These are phyloP conservation scores for Rhododendron simsii DNA, from an alignment of 148 eudicot genomes.

Conservation along the genomic window DNA sequence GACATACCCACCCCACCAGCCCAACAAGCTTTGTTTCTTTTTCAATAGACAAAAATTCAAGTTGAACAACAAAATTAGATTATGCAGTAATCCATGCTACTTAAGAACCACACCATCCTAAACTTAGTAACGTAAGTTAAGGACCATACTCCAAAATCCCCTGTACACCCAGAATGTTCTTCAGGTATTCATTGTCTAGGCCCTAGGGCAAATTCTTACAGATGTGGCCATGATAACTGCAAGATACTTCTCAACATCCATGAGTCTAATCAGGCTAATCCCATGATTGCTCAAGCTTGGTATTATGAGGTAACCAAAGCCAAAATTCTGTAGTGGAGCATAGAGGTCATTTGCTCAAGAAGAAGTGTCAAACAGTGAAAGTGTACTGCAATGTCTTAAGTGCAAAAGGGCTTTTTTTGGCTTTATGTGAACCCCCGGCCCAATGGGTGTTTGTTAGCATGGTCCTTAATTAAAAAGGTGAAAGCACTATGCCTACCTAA, in stretches of 20 bases:
- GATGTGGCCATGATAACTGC: neutral
- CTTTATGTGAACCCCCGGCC: neutral
- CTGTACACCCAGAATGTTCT: neutral
- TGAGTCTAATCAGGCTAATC: neutral
- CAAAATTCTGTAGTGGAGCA: neutral
- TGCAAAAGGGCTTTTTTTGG: neutral
- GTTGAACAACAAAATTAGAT: neutral
- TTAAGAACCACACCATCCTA: neutral
- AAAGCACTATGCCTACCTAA: neutral
- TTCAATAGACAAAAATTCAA: neutral
- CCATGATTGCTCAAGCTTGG: conserved; percentile 3
- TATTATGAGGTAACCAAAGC: neutral
- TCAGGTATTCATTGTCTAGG: neutral
- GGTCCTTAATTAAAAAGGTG: neutral
- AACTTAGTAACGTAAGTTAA: neutral
- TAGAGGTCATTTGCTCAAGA: neutral
- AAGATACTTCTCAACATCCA: neutral
- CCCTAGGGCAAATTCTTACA: neutral
- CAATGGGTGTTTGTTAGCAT: neutral
- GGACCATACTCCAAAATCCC: neutral
- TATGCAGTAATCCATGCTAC: neutral
- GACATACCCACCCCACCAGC: neutral
- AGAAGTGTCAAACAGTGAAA: neutral
- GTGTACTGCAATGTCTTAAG: neutral
- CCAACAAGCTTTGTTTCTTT: neutral